phyloP scores from a whole-genome alignment of 177 flowering plant genomes.

The Vitis hybrid region DNA sequence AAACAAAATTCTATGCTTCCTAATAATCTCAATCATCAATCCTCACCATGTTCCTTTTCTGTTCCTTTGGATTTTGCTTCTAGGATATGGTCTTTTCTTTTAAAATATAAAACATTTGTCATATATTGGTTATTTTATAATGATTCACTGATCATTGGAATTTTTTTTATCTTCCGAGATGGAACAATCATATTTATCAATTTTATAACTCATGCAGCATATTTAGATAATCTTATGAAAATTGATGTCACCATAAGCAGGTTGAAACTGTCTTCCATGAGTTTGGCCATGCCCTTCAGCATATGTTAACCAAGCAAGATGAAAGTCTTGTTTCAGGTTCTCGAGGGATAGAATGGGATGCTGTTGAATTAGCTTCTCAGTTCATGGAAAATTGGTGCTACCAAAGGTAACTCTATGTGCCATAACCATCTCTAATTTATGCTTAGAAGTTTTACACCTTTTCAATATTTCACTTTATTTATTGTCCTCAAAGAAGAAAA shows the following conservation, averaged over 20 bases:
- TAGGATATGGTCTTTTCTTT: background rate
- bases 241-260: slow-evolving; percentile 35
- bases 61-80: background rate
- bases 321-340: slow-evolving; percentile 95
- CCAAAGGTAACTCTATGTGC: slow-evolving; percentile 54
- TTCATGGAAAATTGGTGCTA: slow-evolving; percentile 99
- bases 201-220: background rate
- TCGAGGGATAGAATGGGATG: slow-evolving; percentile 96
- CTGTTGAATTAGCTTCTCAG: slow-evolving; percentile 95
- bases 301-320: slow-evolving; percentile 94
- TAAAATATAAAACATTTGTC: too few species aligned
- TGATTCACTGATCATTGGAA: too few species aligned
- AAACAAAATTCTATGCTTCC: background rate
- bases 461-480: too few species aligned
- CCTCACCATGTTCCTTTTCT: background rate
- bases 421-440: too few species aligned
- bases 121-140: too few species aligned
- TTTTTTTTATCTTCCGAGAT: too few species aligned
- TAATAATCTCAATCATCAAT: background rate
- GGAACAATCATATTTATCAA: too few species aligned
- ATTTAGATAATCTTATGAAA: too few species aligned
- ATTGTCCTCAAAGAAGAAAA: too few species aligned
- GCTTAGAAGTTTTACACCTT: too few species aligned
- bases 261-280: slow-evolving; percentile 99
- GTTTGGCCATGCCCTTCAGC: slow-evolving; percentile 99